Base-by-base conservation (phyloP, 2,329 filamentous ascomycete species). In the Akanthomyces dipterigenus region DNA sequence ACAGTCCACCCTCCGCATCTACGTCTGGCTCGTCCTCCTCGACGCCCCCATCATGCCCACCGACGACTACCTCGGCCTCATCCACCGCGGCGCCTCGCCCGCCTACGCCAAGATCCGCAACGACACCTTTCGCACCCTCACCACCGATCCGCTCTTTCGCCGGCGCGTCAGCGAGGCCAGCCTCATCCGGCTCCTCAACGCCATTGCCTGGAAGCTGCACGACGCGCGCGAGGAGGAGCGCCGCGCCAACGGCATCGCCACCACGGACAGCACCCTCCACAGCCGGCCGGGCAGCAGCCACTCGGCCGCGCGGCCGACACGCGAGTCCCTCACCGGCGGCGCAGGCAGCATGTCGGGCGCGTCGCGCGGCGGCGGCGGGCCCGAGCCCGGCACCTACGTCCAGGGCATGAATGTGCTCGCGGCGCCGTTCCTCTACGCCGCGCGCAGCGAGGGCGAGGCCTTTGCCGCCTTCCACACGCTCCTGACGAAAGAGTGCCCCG, bases 341-440 rank as follows among this genome's bases (percentile, higher is more conserved):
- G n/a, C n/a, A n/a, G n/a, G n/a, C 48, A 53, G 48, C 49, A 36
- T 43, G 18, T 60, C 57, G 7, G 48, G 57, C n/a, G 40, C 57
- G 3, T 53, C 49, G 48, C 48, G 38, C 1, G 24, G 46, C 7
- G 82, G 82, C 62, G 70, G 73, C 22, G 79, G 77, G 3, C 76
- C 78, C 36, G 88, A 91, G 67, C 84, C 90, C 12, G 91, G 92
- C 36, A 93, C 90, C 45, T 99, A 99, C 69, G 93, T 99, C 2
- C 95, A 99, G 75, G 95, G 95, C 66, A 98, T 99, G 93, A 99
- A 99, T 72, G 95, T 99, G 45, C 84, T 99, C 18, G 93, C 93
- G 11, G 95, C 95, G 1, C 95, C 95, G 0, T 97, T 99, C 71
- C 81, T 99, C 50, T 99, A 99, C 73, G 92, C 91, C 5, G 93